Evolutionary conservation across 208 protist species (phyloP), one percentile per base, ranked within the genome.

Genomic region (Trypanosoma congolense): DNA sequence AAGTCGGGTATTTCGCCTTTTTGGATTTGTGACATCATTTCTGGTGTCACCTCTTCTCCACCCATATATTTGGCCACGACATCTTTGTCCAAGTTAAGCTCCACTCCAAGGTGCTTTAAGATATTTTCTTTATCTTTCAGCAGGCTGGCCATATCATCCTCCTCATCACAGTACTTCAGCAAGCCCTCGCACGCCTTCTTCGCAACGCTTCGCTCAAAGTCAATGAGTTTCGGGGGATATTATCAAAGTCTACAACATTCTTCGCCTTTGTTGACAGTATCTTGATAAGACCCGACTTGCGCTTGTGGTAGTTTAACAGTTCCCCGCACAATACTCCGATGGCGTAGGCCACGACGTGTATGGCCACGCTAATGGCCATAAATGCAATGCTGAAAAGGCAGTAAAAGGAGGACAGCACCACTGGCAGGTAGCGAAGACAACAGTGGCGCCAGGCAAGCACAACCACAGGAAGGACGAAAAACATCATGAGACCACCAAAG

Each of bases 331-430:
- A 12, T 12, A 43, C 45, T 2, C 29, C 25, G 38, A 60, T 21
- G 16, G 62, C 19, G 18, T 50, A 46, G 9, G 44, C 24, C 38
- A 67, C 16, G 14, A 73, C 9, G 35, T 5, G 26, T n/a, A 41
- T 36, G 24, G 47, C 43, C 24, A 73, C 4, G 16, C 26, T 49
- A 12, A 60, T 21, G 1, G 66, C 24, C 22, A 49, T 12, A 49
- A 65, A 73, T 8, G 68, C 10, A 46, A 73, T 24, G n/a, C 48
- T 52, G 19, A 73, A 59, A 8, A 61, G 1, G 45, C 63, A 73
- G 52, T 73, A 73, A 4, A 67, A 21, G 18, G 51, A 73, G 0
- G 55, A 59, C 9, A 68, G 4, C 10, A 41, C 22, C n/a, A 61
- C 10, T 26, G 45, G 21, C 12, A 56, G 30, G 29, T 28, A 59